These are phyloP conservation scores for Fusarium begoniae DNA, from an alignment of 2,329 filamentous ascomycete genomes.

Conservation along the genomic window DNA sequence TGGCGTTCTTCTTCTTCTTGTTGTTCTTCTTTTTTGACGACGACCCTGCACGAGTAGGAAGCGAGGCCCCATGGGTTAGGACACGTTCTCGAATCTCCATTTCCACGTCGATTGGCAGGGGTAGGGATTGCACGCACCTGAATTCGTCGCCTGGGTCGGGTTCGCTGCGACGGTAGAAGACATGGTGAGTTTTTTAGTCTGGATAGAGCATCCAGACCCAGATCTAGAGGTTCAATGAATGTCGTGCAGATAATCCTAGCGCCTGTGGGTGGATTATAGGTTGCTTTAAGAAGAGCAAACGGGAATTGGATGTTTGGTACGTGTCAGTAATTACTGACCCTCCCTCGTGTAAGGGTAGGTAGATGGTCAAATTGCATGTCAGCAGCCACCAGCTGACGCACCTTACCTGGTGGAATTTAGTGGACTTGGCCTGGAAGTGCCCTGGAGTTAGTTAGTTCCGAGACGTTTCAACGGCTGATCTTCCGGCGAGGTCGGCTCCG, in stretches of 20 bases:
- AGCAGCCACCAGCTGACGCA: conserved; percentile 20
- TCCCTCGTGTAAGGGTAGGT: conserved; percentile 12
- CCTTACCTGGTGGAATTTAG: conserved; percentile 36
- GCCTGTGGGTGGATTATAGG: conserved; percentile 4
- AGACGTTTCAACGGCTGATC: conserved; percentile 27
- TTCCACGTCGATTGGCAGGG: conserved; percentile 36
- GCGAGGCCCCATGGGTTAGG: conserved; percentile 42
- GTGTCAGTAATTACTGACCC: conserved; percentile 17
- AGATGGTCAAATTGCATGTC: conserved; percentile 32
- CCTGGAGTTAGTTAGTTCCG: conserved; percentile 24
- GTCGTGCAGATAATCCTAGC: conserved; percentile 26
- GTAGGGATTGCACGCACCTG: conserved; percentile 46
- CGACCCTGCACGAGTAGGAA: conserved; percentile 45
- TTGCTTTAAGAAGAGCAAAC: conserved; percentile 23
- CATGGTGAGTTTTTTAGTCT: conserved; percentile 46
- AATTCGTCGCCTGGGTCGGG: conserved; percentile 48
- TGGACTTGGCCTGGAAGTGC: conserved; percentile 28
- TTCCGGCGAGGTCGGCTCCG: conserved; percentile 15
- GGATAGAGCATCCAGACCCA: conserved; percentile 32
- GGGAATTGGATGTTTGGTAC: conserved; percentile 19
- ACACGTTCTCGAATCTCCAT: conserved; percentile 43
- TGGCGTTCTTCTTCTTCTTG: conserved; percentile 67
- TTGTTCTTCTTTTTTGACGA: conserved; percentile 65
- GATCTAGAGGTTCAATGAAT: conserved; percentile 24
- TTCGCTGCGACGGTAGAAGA: conserved; percentile 51